Conservation (phyloP, 805 yeast species). For the Brettanomyces sp. region DNA sequence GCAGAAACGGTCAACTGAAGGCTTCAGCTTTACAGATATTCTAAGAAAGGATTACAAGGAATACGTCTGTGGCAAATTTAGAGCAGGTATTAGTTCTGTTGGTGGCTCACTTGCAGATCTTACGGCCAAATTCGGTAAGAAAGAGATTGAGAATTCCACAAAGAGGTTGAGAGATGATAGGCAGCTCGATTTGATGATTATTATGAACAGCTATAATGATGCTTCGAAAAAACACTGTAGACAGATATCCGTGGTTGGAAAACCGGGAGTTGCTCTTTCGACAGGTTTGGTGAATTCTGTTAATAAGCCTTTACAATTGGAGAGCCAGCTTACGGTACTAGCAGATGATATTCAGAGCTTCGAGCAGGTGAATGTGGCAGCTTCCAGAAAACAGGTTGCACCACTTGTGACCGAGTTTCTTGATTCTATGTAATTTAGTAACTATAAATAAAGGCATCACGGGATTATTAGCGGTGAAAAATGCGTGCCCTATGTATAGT, state of each 20-base stretch:
- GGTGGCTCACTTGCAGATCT: constrained; percentile 58
- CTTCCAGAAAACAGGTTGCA: constrained; percentile 82
- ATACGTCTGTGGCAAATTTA: constrained; percentile 33
- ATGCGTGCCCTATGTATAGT: background rate
- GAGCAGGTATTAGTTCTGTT: constrained; percentile 70
- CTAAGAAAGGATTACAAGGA: constrained; percentile 80
- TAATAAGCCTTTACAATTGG: constrained; percentile 19
- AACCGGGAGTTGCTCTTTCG: constrained; percentile 5
- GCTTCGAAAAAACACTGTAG: constrained; percentile 28
- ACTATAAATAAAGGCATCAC: background rate
- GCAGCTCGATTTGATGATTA: constrained; percentile 29
- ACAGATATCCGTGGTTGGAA: constrained; percentile 29
- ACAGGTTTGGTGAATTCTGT: constrained; percentile 10
- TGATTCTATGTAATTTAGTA: background rate
- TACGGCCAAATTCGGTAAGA: constrained; percentile 11
- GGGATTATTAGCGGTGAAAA: too few species aligned
- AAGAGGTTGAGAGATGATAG: constrained; percentile 20
- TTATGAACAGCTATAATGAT: constrained; percentile 38
- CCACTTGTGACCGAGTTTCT: constrained; percentile 35
- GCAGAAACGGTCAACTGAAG: constrained; percentile 29
- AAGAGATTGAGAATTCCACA: constrained; percentile 13
- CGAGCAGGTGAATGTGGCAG: constrained; percentile 43
- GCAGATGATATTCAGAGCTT: constrained; percentile 11
- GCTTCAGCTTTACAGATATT: constrained; percentile 51
- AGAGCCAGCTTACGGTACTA: background rate